A percentile compares a stretch with the other conserved stretches of the same genome.
phyloP scores from a whole-genome alignment of 23 red algal genomes.

The Gracilaria gracilis region DNA sequence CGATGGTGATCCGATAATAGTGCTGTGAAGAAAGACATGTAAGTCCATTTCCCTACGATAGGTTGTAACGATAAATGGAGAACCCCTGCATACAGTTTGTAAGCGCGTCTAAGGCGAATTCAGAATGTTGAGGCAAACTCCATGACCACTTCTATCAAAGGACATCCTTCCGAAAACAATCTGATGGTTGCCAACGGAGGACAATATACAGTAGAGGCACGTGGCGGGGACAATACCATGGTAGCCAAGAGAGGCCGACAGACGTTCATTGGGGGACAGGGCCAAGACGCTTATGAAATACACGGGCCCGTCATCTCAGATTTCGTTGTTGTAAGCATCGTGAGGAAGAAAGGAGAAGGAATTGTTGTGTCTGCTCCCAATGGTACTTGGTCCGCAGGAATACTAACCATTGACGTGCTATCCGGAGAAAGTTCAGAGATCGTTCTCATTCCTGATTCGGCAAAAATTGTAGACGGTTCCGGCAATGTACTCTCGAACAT shows the following conservation, averaged over 20 bases:
- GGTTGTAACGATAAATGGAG: too few species aligned
- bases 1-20: too few species aligned
- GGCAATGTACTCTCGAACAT: not conserved
- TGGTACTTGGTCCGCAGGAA: conserved; percentile 6
- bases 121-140: not conserved
- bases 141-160: not conserved
- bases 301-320: conserved; percentile 2
- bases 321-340: not conserved
- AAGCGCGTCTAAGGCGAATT: too few species aligned
- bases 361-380: not conserved
- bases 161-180: not conserved
- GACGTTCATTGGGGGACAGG: not conserved
- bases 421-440: not conserved
- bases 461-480: not conserved
- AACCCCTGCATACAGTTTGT: too few species aligned
- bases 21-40: too few species aligned
- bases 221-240: conserved; percentile 7
- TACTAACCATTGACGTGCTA: not conserved
- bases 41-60: too few species aligned
- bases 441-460: not conserved
- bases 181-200: conserved; percentile 17
- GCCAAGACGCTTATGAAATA: not conserved
- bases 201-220: not conserved
- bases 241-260: conserved; percentile 20
- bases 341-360: conserved; percentile 1